These are phyloP conservation scores for Camellia sinensis DNA, from an alignment of 148 eudicot species.

Conservation along the genomic window DNA sequence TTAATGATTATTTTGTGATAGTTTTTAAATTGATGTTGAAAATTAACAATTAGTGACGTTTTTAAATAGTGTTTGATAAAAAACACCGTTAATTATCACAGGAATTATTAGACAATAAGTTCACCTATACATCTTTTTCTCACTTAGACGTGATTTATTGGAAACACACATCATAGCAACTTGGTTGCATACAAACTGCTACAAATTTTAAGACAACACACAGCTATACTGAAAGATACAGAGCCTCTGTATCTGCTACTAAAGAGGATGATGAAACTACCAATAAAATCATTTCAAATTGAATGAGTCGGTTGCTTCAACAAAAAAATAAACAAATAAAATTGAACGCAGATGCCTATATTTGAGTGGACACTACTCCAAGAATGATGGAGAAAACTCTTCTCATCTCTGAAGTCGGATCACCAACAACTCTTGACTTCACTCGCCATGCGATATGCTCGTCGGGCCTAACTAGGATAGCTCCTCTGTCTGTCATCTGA, in stretches of 20 bases:
- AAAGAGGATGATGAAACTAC: not conserved
- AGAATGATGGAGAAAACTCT: conserved; percentile 54
- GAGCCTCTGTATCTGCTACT: not conserved
- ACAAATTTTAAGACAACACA: not conserved
- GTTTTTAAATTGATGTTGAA: no score
- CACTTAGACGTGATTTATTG: no score
- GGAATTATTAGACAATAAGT: no score
- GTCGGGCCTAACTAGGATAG: conserved; percentile 90
- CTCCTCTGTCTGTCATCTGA: conserved; percentile 70
- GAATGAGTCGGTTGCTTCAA: no score
- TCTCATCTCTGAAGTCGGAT: conserved; percentile 48
- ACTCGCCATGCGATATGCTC: conserved; percentile 91
- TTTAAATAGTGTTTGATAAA: no score
- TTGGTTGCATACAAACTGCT: not conserved
- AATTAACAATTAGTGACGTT: no score
- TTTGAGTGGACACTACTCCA: conserved; percentile 15
- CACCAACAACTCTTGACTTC: conserved; percentile 35
- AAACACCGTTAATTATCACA: no score
- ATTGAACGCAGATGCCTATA: not conserved
- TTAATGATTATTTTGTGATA: no score
- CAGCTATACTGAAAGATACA: not conserved
- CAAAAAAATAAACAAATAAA: no score
- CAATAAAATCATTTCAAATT: not conserved
- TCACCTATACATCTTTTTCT: no score
- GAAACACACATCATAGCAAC: not conserved